Evolutionary conservation across 2,329 filamentous ascomycete species (phyloP), one percentile per base, ranked within the genome.

Genomic region (Penicillium polonicum): DNA sequence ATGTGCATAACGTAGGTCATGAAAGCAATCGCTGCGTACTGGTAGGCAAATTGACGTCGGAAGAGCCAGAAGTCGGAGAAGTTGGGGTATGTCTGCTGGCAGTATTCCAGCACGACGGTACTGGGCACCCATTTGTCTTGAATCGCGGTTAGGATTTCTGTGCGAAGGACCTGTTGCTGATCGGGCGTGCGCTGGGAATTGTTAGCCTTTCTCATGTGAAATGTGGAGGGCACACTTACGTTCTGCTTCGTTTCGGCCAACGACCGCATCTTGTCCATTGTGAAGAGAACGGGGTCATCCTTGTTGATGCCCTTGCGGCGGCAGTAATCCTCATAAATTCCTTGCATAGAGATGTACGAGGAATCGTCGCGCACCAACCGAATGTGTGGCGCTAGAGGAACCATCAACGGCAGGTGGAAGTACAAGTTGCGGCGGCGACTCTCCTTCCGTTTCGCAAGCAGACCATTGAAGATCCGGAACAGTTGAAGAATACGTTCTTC

Each of bases 1-100:
- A 99, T 97, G 78, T 93, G 93, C 79, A 99, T 88, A 58, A 97
- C 89, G 72, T 97, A 99, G 4, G 94, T 97, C 89, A 99, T 96
- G 79, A 99, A 99, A 1, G 94, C 96, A 63, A 97, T 83, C 2
- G 92, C 87, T 21, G 94, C 93, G 60, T 96, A 88, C 77, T 99
- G 94, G 80, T 97, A 97, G 23, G 91, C 90, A 78, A 99, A 96
- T 65, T 96, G 92, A 58, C 92, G 88, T 58, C 94, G 90, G 90
- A 99, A 99, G 57, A 99, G 85, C 92, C 93, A 99, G 81, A 97
- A 97, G 69, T 97, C 92, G 45, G 90, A 86, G 75, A 91, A 99
- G 62, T 90, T 88, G 31, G 92, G 89, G 77, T 94, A 97, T 5
- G 87, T 90, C 64, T 84, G 82, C 71, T 92, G 90, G 84, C 97